Percentiles rank a stretch among this genome's conserved stretches.
Conservation (phyloP, 1,139 yeast genomes). For the Ogataea hybrid region DNA sequence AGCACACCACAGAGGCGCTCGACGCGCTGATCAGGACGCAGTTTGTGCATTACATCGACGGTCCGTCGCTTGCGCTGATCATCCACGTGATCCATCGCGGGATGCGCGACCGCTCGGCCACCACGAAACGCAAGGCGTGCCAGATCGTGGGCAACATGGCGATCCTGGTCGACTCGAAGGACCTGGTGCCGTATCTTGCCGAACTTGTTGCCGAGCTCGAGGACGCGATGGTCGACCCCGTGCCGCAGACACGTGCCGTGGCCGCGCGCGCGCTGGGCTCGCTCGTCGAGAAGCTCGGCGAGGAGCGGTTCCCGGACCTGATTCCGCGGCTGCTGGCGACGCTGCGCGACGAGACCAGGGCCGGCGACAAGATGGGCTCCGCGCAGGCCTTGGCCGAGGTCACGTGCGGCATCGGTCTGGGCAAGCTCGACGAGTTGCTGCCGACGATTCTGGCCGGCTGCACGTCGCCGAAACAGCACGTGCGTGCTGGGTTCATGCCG, state of each 20-base stretch:
- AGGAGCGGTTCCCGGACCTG: constrained; percentile 90
- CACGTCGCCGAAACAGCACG: constrained; percentile 58
- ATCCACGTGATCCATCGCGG: constrained; percentile 96
- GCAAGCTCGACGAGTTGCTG: constrained; percentile 82
- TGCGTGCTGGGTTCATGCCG: constrained; percentile 94
- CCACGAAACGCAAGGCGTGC: constrained; percentile 90
- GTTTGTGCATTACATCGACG: constrained; percentile 96
- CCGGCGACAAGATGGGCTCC: constrained; percentile 94
- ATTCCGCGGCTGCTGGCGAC: constrained; percentile 78
- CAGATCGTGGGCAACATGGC: constrained; percentile 99
- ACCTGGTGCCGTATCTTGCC: constrained; percentile 78
- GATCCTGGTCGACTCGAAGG: constrained; percentile 84
- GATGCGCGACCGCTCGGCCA: constrained; percentile 89
- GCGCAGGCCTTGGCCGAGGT: constrained; percentile 98
- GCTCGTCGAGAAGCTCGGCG: constrained; percentile 93
- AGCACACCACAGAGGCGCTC: constrained; percentile 81
- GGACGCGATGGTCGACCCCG: constrained; percentile 97
- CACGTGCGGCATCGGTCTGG: constrained; percentile 83
- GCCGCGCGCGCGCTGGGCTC: constrained; percentile 98
- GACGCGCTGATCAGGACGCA: constrained; percentile 86
- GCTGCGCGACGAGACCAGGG: constrained; percentile 72
- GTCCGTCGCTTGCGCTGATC: constrained; percentile 93
- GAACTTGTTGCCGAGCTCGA: constrained; percentile 80
- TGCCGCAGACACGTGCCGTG: constrained; percentile 94
- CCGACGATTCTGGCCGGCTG: constrained; percentile 81